A percentile compares a stretch with the other conserved stretches of the same genome.
These are phyloP conservation scores for Larix sibirica DNA, from an alignment of 83 land plant genomes.

Conservation along the genomic window DNA sequence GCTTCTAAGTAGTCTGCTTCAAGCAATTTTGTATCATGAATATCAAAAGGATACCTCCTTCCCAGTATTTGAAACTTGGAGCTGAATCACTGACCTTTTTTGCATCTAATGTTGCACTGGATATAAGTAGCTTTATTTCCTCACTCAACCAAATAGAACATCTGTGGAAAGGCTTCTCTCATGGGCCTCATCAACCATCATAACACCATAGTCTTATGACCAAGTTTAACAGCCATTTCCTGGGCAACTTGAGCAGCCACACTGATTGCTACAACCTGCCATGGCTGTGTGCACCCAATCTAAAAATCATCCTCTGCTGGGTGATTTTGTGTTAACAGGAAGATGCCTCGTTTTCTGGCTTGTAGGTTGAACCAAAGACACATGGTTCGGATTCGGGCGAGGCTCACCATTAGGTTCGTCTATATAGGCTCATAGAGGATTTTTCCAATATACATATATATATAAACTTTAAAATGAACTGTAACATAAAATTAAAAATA, in stretches of 20 bases:
- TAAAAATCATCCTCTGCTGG: neutral
- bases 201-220: slow-evolving; percentile 92
- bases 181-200: slow-evolving; percentile 99
- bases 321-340: too few relatives aligned
- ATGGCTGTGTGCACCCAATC: slow-evolving; percentile 99
- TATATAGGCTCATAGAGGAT: too few relatives aligned
- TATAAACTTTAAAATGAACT: too few relatives aligned
- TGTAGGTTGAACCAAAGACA: too few relatives aligned
- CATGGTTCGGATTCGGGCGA: slow-evolving; percentile 5
- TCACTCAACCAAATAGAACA: slow-evolving; percentile 91
- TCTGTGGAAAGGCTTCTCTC: slow-evolving; percentile 97
- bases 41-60: slow-evolving; percentile 91
- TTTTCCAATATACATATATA: too few relatives aligned
- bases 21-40: slow-evolving; percentile 89
- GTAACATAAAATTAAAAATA: too few relatives aligned
- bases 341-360: too few relatives aligned
- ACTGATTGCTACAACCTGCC: slow-evolving; percentile 99
- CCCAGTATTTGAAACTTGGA: slow-evolving; percentile 95
- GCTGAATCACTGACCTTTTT: slow-evolving; percentile 96
- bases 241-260: slow-evolving; percentile 98
- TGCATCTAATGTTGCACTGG: slow-evolving; percentile 99
- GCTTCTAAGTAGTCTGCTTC: slow-evolving; percentile 99
- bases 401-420: neutral
- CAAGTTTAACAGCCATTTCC: slow-evolving; percentile 98
- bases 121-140: slow-evolving; percentile 94